Percentiles rank a stretch among this genome's conserved stretches.
phyloP scores from a whole-genome alignment of 179 eudicot species.

The Silene vulgaris region DNA sequence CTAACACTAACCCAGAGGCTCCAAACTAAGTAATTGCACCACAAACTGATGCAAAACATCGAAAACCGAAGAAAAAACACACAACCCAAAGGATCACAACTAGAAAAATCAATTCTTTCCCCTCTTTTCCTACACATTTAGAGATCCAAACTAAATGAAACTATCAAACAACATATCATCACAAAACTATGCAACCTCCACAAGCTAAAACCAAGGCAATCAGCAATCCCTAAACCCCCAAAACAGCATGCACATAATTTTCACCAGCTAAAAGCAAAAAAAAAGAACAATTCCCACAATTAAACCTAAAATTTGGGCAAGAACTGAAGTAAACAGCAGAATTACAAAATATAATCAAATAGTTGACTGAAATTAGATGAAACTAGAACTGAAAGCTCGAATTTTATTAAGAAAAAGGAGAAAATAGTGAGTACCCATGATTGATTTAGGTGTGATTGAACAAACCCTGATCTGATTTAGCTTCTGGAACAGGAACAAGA shows the following conservation, averaged over 20 bases:
- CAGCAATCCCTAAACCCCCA: neutral
- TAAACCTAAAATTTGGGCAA: neutral
- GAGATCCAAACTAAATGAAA: neutral
- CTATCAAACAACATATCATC: neutral
- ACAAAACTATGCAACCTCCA: neutral
- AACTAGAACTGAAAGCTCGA: neutral
- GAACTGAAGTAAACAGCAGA: neutral
- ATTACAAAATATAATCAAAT: neutral
- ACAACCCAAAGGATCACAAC: neutral
- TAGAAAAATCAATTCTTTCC: neutral
- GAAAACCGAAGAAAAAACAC: slow-evolving; percentile 2
- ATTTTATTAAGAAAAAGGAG: neutral
- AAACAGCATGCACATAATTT: neutral
- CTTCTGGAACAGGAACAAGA: neutral
- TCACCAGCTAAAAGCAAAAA: neutral
- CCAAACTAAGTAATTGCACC: neutral
- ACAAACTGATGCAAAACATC: neutral
- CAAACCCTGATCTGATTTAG: slow-evolving; percentile 13
- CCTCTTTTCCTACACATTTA: neutral
- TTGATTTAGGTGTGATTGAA: slow-evolving; percentile 3
- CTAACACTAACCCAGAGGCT: neutral
- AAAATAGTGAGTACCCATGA: slow-evolving; percentile 4
- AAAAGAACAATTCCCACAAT: neutral
- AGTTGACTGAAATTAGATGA: slow-evolving; percentile 12
- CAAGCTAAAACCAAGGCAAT: neutral